Percentiles rank a stretch among this genome's conserved stretches.
phyloP scores from a whole-genome alignment of 805 yeast genomes.

The Myxozyma melibiosi region DNA sequence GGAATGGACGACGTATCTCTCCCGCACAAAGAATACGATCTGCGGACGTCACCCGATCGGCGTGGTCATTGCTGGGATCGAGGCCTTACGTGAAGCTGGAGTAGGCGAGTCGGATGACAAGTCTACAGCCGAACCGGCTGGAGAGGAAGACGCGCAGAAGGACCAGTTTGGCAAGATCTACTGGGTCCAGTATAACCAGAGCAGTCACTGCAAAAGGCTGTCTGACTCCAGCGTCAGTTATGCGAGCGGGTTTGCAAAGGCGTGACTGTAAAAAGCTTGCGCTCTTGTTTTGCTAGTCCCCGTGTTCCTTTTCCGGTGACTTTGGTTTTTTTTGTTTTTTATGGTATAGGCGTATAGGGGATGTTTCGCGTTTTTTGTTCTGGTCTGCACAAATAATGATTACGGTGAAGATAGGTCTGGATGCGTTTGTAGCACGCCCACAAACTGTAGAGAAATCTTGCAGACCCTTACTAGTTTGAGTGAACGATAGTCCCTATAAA shows the following conservation, averaged over 20 bases:
- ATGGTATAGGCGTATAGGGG: neutral
- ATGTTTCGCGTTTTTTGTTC: too few relatives aligned
- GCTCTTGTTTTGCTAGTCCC: too few relatives aligned
- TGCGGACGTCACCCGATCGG: conserved; percentile 89
- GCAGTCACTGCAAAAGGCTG: conserved; percentile 21
- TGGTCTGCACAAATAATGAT: too few relatives aligned
- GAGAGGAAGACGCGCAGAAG: conserved; percentile 26
- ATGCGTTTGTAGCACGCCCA: too few relatives aligned
- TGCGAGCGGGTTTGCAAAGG: conserved; percentile 34
- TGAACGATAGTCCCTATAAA: too few relatives aligned
- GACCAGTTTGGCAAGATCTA: conserved; percentile 29
- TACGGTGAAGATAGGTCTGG: too few relatives aligned
- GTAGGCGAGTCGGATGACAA: conserved; percentile 26
- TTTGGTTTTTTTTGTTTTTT: neutral
- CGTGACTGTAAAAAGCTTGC: too few relatives aligned
- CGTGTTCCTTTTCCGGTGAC: too few relatives aligned
- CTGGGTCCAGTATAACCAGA: conserved; percentile 32
- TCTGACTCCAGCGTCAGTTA: conserved; percentile 31
- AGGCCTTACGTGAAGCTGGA: conserved; percentile 36
- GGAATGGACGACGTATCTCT: conserved; percentile 69
- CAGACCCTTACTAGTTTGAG: too few relatives aligned
- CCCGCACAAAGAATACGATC: conserved; percentile 78
- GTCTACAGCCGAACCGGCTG: conserved; percentile 12
- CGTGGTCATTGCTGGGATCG: conserved; percentile 59
- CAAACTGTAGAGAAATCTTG: too few relatives aligned